Evolutionary conservation across 1,139 yeast genomes (phyloP).

Genomic region (Hansenula sp.): DNA sequence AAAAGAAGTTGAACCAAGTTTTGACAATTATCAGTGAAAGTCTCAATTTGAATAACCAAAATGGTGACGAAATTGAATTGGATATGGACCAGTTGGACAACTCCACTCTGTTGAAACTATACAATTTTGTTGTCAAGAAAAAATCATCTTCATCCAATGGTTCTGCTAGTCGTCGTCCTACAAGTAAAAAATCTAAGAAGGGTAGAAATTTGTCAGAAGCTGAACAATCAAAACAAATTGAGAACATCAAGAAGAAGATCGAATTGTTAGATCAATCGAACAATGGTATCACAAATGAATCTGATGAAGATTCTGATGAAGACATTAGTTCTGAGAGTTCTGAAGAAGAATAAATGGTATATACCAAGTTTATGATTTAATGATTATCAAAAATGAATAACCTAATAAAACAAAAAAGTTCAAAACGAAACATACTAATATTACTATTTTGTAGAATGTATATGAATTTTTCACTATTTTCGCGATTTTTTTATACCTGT

Average conservation of each 20-base stretch:
- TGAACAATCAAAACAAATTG: slow-evolving; percentile 76
- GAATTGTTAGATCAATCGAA: slow-evolving; percentile 60
- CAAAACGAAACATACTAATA: no score
- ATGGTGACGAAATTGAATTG: slow-evolving; percentile 82
- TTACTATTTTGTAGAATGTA: no score
- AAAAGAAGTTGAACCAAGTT: slow-evolving; percentile 78
- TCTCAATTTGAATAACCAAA: slow-evolving; percentile 70
- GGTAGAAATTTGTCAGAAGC: slow-evolving; percentile 48
- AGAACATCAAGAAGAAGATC: slow-evolving; percentile 76
- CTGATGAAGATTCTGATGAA: slow-evolving; percentile 42
- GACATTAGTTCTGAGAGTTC: slow-evolving; percentile 51
- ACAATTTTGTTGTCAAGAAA: slow-evolving; percentile 43
- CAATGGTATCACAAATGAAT: slow-evolving; percentile 26
- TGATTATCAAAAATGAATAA: background rate
- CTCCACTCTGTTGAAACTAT: slow-evolving; percentile 74
- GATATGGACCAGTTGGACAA: slow-evolving; percentile 95
- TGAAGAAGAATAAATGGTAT: slow-evolving; percentile 50
- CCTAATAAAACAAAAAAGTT: no score
- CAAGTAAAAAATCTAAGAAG: slow-evolving; percentile 25
- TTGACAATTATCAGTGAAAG: slow-evolving; percentile 83
- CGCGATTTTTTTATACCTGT: background rate
- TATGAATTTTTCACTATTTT: no score
- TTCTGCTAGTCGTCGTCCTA: slow-evolving; percentile 13
- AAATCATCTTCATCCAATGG: slow-evolving; percentile 16
- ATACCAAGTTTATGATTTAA: background rate